Evolutionary conservation across 805 yeast genomes (phyloP), one percentile per base, ranked within the genome.

Genomic region (Metschnikowia aberdeeniae): DNA sequence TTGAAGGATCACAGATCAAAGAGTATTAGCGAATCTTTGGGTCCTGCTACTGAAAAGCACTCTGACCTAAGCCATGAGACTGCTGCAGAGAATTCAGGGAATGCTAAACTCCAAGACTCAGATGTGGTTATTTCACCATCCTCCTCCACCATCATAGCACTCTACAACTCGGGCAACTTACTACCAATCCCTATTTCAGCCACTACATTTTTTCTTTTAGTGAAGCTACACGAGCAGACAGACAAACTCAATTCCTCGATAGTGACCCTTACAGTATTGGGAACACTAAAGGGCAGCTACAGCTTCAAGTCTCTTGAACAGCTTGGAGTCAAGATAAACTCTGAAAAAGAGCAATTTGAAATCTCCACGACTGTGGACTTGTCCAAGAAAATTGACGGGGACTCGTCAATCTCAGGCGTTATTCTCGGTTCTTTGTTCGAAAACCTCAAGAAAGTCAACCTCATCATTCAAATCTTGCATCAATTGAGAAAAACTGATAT

Each of bases 151-250:
- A 44, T 52, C 8, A 33, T 52, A 42, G 55, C 55, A 8, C 42
- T 53, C 26, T 53, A 66, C 44, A 51, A 60, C 42, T 47, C 60
- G 27, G 57, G 60, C 17, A 45, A 48, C 11, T 55, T 68, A 20
- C 46, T 69, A 6, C 74, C 74, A 4, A 49, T 69, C 13, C 31
- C 57, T 12, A 64, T 66, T 35, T 62, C 72, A 8, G 53, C 70
- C 2, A 63, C 66, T 9, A 54, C 66, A 34, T 50, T 71, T 14
- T 60, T 71, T 30, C 52, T 71, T 24, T 57, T 59, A 37, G 63
- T 61, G 3, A 51, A 54, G 35, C 58, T 67, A 55, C 58, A 55
- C 27, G 42, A 39, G 7, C 20, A 31, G 12, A 11, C 42, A 22
- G 20, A 34, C 28, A 32, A 31, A 5, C 19, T 24, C 22, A 30